Evolutionary conservation across 495 filamentous ascomycete species (phyloP).

Genomic region (Penicillium pancosmium): DNA sequence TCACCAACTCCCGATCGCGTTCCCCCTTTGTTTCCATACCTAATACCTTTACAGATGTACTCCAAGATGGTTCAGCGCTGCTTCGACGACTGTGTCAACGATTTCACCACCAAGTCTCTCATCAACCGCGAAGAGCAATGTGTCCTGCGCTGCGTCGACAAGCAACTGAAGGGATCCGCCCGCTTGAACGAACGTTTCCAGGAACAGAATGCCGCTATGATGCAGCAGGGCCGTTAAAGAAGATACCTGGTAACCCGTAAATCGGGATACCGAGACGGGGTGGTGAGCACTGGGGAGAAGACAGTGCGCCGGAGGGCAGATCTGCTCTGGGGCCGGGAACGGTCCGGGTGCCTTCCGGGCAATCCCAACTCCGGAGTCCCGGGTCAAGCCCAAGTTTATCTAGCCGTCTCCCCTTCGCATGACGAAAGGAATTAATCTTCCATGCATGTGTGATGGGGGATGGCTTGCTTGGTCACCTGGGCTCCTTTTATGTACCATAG

Average conservation of each 20-base stretch:
- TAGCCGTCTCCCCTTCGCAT: neutral
- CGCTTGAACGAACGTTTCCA: constrained; percentile 89
- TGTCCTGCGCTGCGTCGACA: constrained; percentile 90
- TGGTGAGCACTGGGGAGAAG: neutral
- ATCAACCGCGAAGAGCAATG: constrained; percentile 84
- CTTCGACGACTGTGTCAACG: constrained; percentile 95
- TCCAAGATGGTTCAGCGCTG: constrained; percentile 92
- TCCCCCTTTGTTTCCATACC: neutral
- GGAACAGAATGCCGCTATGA: constrained; percentile 90
- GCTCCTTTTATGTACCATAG: constrained; percentile 33
- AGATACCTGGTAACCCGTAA: constrained; percentile 1
- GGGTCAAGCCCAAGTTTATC: neutral
- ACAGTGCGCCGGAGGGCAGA: constrained; percentile 3
- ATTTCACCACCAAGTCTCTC: constrained; percentile 97
- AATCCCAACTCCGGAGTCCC: constrained; percentile 3
- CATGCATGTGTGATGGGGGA: neutral
- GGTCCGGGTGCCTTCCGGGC: neutral
- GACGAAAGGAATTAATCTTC: neutral
- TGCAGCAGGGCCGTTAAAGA: constrained; percentile 62
- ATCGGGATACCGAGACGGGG: constrained; percentile 5
- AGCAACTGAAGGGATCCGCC: constrained; percentile 85
- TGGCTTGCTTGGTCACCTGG: constrained; percentile 5
- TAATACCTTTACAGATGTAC: constrained; percentile 70
- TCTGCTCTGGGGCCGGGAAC: neutral
- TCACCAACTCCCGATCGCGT: neutral